Percentiles rank a stretch among this genome's conserved stretches.
Conservation (phyloP, 371 early-diverging fungal genomes). For the Zopfochytrium polystomum region DNA sequence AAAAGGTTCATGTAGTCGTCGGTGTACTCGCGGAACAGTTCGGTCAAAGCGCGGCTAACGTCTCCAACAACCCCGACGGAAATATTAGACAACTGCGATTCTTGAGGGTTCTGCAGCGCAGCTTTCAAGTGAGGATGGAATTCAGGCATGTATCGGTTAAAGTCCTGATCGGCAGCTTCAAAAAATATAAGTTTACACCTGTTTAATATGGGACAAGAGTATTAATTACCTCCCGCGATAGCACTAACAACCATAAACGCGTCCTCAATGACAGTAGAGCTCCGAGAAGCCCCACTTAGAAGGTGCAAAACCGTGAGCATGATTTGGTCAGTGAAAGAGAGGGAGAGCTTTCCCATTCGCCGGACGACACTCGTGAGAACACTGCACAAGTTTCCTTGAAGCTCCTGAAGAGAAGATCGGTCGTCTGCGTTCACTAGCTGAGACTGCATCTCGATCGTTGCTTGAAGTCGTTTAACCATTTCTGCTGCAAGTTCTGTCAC, state of each 20-base stretch:
- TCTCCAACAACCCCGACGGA: constrained; percentile 94
- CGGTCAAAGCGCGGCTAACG: constrained; percentile 79
- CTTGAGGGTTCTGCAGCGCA: constrained; percentile 85
- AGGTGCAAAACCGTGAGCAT: constrained; percentile 76
- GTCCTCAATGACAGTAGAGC: constrained; percentile 88
- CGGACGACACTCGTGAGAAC: constrained; percentile 61
- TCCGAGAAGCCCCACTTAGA: constrained; percentile 59
- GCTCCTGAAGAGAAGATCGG: constrained; percentile 71
- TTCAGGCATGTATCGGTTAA: constrained; percentile 77
- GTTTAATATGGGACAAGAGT: no score
- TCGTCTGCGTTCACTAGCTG: constrained; percentile 78
- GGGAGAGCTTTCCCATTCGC: constrained; percentile 31
- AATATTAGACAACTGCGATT: constrained; percentile 78
- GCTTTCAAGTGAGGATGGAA: constrained; percentile 77
- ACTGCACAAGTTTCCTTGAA: constrained; percentile 85
- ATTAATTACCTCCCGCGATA: constrained; percentile 63
- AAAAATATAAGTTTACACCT: no score
- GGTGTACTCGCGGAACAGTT: constrained; percentile 69
- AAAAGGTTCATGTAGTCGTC: constrained; percentile 81
- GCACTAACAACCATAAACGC: constrained; percentile 87
- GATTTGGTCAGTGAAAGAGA: constrained; percentile 48
- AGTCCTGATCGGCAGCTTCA: constrained; percentile 73
- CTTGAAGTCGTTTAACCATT: constrained; percentile 75
- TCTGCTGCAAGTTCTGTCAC: constrained; percentile 70
- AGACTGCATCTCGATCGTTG: constrained; percentile 61